Evolutionary conservation across 106 monocot genomes (phyloP), one percentile per base, ranked within the genome.

Genomic region (Ottelia alismoides): DNA sequence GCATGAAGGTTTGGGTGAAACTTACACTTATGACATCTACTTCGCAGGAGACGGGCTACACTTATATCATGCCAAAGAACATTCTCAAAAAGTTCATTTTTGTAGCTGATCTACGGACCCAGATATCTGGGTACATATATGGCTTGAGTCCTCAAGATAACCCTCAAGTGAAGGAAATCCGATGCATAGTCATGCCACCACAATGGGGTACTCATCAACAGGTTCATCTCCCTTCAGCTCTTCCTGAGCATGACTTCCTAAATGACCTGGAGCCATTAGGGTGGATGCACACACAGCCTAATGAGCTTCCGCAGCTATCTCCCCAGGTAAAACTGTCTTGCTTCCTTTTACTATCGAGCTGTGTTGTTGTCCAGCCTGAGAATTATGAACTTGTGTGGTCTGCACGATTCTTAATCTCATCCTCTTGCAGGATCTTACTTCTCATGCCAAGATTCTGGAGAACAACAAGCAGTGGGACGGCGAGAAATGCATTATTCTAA

Each of bases 201-300:
- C 98, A 99, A 32, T 90, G 85, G 79, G 98, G 98, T 45, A 99
- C 85, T 20, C 85, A 90, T 67, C 98, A 99, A 56, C 85, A 83
- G 49, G 98, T 99, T 45, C 69, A 90, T 73, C 77, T 99, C 32
- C 98, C 98, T 27, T 82, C 90, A 29, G 49, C 82, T 54, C 90
- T 99, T 61, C 98, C 98, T n/a, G 98, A 99, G 58, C 98, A 99
- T 18, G 98, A 90, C 51, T 99, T 90, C 68, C 70, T 99, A n/a
- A 85, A 90, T 60, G 98, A 99, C 56, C 59, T 99, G 16, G 98
- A 99, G 49, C 98, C 98, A 11, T 63, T 99, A 32, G 98, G 98
- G 12, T 99, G 98, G 98, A 99, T 99, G 90, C 98, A 99, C 53
- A 90, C 98, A 0, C 98, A 99, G 47, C 98, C 90, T 17, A 99